phyloP scores from a whole-genome alignment of 2,329 filamentous ascomycete species.

The Penicillium occitanis region DNA sequence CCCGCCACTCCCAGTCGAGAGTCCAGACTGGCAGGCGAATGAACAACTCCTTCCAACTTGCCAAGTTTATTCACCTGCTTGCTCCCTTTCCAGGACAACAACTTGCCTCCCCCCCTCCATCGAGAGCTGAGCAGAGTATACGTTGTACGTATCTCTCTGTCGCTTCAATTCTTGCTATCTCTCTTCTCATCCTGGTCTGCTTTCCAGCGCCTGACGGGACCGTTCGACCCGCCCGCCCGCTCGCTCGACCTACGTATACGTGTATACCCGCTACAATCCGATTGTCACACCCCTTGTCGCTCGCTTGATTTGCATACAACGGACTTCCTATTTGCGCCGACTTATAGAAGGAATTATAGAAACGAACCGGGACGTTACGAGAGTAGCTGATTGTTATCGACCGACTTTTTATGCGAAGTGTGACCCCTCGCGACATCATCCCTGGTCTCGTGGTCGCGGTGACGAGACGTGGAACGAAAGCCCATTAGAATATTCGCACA shows the following conservation, averaged over 20 bases:
- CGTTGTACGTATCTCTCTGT: slow-evolving; percentile 3
- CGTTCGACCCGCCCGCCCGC: neutral
- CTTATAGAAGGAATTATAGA: neutral
- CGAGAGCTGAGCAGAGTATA: slow-evolving; percentile 1
- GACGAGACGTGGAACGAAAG: neutral
- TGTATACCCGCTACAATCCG: slow-evolving; percentile 6
- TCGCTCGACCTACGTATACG: neutral
- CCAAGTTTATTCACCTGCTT: neutral
- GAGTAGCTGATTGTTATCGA: neutral
- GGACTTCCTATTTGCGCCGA: neutral
- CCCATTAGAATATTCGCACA: slow-evolving; percentile 25
- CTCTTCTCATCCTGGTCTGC: neutral
- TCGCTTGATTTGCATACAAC: slow-evolving; percentile 9
- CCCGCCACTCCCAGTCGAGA: neutral
- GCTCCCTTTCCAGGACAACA: slow-evolving; percentile 4
- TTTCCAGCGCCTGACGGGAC: neutral
- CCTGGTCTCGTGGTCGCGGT: slow-evolving; percentile 2
- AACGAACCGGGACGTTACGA: neutral
- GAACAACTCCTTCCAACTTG: neutral
- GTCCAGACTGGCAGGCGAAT: neutral
- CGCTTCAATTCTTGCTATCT: neutral
- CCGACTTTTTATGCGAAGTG: neutral
- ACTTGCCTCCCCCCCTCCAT: neutral
- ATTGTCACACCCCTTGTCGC: slow-evolving; percentile 9
- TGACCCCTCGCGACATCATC: neutral